Evolutionary conservation across 2,329 filamentous ascomycete species (phyloP).

Genomic region (Pseudogymnoascus sp.): DNA sequence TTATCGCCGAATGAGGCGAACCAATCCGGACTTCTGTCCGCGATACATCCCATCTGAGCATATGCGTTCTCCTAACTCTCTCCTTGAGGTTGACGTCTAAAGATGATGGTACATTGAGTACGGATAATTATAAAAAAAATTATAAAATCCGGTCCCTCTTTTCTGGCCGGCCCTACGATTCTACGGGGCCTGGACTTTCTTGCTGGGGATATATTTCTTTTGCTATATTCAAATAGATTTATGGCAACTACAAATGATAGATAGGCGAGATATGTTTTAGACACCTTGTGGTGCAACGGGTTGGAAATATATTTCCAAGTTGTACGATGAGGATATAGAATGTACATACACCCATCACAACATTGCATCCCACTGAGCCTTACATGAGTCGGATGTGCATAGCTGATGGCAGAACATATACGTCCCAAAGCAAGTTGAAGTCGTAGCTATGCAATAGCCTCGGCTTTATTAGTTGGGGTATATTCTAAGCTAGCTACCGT

Average conservation of each 20-base stretch:
- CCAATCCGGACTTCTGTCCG: background rate
- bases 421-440: slow-evolving; percentile 6
- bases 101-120: slow-evolving; percentile 10
- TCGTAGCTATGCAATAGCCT: background rate
- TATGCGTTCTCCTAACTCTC: slow-evolving; percentile 11
- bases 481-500: background rate
- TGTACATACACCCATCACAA: slow-evolving; percentile 5
- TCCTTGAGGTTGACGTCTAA: slow-evolving; percentile 11
- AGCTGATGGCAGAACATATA: slow-evolving; percentile 1
- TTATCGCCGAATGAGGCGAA: background rate
- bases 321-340: background rate
- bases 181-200: slow-evolving; percentile 9
- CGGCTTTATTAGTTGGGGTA: slow-evolving; percentile 6
- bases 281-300: background rate
- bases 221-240: background rate
- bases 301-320: background rate
- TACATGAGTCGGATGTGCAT: slow-evolving; percentile 5
- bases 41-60: slow-evolving; percentile 8
- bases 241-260: background rate
- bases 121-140: background rate
- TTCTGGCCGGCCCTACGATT: slow-evolving; percentile 7
- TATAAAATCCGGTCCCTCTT: slow-evolving; percentile 5
- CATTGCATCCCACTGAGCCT: background rate
- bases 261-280: slow-evolving; percentile 5
- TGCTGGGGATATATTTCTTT: slow-evolving; percentile 4